Base-by-base conservation (phyloP, 768 basidiomycete species). In the Galerina marginata region DNA sequence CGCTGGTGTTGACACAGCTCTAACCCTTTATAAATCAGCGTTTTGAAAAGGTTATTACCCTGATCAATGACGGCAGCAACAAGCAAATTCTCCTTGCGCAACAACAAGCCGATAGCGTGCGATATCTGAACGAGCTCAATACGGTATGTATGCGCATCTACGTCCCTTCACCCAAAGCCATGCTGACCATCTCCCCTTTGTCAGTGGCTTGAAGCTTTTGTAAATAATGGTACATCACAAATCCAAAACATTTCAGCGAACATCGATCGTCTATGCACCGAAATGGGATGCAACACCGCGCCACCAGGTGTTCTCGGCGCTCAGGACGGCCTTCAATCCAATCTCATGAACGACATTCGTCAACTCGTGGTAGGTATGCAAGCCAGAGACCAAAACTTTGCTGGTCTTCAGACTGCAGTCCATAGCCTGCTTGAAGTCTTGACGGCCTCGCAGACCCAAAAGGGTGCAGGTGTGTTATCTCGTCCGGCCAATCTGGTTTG, bases 181-280 rank as follows among this genome's bases (percentile, higher is more conserved):
- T 53, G 42, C 11, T 54, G 51, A 20, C 60, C 29, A 33, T 58
- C 36, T 67, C 66, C 44, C 65, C 33, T n/a, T 52, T 23, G 20
- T 44, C 48, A 91, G 86, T 95, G 93, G 93, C 81, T 95, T 43
- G 93, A 95, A 65, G 77, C 86, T 2, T 93, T 94, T 70, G 91
- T 93, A 40, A 86, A 86, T 42, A 86, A 87, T 45, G 88, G 89
- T n/a, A 88, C 87, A 0, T 82, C 83, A 12, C 90, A 93, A 63
- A 87, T 92, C 23, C 84, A 89, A 66, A 75, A 77, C 38, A 77
- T 93, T 12, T 83, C 86, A 9, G 76, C 77, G 15, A 83, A 83
- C 51, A 76, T 93, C 1, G 84, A 90, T 38, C 80, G 83, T 25
- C 75, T 95, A 23, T 86, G 84, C 66, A 70, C 76, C 57, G 79